These are phyloP conservation scores for Corylus avellana DNA, from an alignment of 306 rosid genomes.

Conservation along the genomic window DNA sequence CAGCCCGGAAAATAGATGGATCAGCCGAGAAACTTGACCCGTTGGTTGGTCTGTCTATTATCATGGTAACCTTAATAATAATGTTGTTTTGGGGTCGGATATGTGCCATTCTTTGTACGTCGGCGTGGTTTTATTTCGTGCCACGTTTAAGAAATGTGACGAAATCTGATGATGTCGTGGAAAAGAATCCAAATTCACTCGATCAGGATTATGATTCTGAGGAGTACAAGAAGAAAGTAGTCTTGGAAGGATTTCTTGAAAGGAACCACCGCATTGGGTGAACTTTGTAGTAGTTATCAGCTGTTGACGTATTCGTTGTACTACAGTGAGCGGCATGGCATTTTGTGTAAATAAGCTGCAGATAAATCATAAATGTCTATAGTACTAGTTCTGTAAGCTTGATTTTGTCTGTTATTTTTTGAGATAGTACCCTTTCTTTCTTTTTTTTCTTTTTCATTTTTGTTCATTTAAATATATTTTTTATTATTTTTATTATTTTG, in stretches of 20 bases:
- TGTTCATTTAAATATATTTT: no score
- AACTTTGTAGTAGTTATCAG: background rate
- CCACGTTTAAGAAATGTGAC: constrained; percentile 35
- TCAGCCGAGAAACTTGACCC: constrained; percentile 20
- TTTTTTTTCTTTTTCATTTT: no score
- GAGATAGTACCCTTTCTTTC: background rate
- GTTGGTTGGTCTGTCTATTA: constrained; percentile 49
- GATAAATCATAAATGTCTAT: background rate
- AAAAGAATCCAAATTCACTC: background rate
- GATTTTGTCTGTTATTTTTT: no score
- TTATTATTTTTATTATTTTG: no score
- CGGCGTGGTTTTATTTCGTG: constrained; percentile 58
- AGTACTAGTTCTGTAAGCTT: background rate
- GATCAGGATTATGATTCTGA: constrained; percentile 24
- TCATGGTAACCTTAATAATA: constrained; percentile 52
- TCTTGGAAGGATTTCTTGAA: constrained; percentile 39
- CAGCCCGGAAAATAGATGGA: background rate
- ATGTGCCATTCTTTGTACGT: constrained; percentile 67
- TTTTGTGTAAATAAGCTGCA: background rate
- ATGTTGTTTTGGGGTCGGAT: constrained; percentile 65
- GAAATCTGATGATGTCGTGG: background rate
- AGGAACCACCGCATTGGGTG: constrained; percentile 26
- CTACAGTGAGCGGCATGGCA: background rate
- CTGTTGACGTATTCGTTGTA: background rate
- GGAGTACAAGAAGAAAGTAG: constrained; percentile 40